phyloP scores from a whole-genome alignment of 2,329 filamentous ascomycete species.

The Ascochyta clinopodiicola region DNA sequence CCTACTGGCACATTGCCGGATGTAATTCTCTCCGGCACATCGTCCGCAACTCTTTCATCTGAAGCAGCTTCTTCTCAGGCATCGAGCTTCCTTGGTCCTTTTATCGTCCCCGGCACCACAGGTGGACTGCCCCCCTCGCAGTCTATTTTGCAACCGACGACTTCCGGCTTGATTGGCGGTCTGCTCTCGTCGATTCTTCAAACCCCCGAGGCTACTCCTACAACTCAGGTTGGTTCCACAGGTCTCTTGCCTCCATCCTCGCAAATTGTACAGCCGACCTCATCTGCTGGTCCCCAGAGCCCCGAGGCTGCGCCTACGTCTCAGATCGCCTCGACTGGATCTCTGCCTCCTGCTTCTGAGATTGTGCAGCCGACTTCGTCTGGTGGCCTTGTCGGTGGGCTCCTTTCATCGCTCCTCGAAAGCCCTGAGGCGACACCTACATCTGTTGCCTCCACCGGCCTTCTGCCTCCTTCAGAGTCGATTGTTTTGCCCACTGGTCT shows the following conservation, averaged over 20 bases:
- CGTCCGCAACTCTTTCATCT: constrained; percentile 14
- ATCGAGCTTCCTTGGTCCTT: constrained; percentile 32
- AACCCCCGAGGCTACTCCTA: neutral
- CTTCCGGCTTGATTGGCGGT: constrained; percentile 8
- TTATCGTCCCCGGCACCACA: constrained; percentile 34
- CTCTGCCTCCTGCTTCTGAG: neutral
- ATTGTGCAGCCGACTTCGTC: constrained; percentile 8
- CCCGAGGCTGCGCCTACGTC: constrained; percentile 1
- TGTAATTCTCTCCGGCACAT: constrained; percentile 25
- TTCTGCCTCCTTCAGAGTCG: constrained; percentile 13
- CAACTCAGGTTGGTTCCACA: constrained; percentile 14
- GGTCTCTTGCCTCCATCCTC: constrained; percentile 21
- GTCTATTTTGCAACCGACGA: constrained; percentile 7
- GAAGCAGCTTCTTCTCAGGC: constrained; percentile 6
- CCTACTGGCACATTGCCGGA: constrained; percentile 23
- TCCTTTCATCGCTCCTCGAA: neutral
- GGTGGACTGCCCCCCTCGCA: constrained; percentile 20
- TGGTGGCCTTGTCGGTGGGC: constrained; percentile 9
- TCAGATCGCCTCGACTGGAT: constrained; percentile 10
- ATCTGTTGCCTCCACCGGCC: constrained; percentile 17
- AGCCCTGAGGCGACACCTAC: constrained; percentile 2
- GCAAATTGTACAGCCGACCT: constrained; percentile 4
- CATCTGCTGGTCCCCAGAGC: neutral
- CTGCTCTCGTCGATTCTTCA: neutral
- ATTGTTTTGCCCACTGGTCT: constrained; percentile 18